A percentile compares a stretch with the other conserved stretches of the same genome.
phyloP scores from a whole-genome alignment of 2,329 filamentous ascomycete genomes.

The Trichoderma breve region DNA sequence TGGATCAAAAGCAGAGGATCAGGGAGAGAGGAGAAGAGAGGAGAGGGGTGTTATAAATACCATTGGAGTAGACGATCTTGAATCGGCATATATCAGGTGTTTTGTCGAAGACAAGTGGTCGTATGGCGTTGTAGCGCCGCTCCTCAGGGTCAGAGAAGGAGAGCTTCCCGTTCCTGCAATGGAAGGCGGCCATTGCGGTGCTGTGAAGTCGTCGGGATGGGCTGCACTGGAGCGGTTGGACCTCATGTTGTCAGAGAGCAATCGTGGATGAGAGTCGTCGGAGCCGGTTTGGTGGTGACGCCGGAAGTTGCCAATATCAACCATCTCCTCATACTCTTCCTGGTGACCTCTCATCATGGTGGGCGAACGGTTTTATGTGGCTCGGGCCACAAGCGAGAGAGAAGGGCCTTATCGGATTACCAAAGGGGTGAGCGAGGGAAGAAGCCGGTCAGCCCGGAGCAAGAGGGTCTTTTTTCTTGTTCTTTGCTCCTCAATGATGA shows the following conservation, averaged over 20 bases:
- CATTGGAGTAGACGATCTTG: constrained; percentile 32
- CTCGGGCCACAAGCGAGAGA: constrained; percentile 18
- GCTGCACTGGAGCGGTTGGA: constrained; percentile 20
- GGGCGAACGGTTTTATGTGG: constrained; percentile 5
- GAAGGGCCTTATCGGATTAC: neutral
- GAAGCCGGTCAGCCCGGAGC: constrained; percentile 2
- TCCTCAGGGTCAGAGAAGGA: constrained; percentile 25
- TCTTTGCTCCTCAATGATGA: neutral
- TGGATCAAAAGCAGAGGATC: neutral
- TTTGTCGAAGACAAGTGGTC: constrained; percentile 23
- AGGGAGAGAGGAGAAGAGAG: neutral
- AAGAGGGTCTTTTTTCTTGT: neutral
- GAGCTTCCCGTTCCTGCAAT: constrained; percentile 29
- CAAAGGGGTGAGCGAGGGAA: neutral
- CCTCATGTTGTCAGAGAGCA: constrained; percentile 10
- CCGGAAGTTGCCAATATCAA: constrained; percentile 23
- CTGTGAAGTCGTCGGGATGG: constrained; percentile 23
- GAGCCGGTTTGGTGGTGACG: constrained; percentile 19
- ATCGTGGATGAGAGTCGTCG: constrained; percentile 19
- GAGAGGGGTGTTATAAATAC: constrained; percentile 21
- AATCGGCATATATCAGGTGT: constrained; percentile 29
- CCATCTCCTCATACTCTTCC: constrained; percentile 25
- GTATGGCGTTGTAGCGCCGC: constrained; percentile 28
- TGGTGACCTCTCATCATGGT: constrained; percentile 25
- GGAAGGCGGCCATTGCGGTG: constrained; percentile 29